Evolutionary conservation across 176 grass and related monocot genomes (phyloP).

Genomic region (Juncus inflexus): DNA sequence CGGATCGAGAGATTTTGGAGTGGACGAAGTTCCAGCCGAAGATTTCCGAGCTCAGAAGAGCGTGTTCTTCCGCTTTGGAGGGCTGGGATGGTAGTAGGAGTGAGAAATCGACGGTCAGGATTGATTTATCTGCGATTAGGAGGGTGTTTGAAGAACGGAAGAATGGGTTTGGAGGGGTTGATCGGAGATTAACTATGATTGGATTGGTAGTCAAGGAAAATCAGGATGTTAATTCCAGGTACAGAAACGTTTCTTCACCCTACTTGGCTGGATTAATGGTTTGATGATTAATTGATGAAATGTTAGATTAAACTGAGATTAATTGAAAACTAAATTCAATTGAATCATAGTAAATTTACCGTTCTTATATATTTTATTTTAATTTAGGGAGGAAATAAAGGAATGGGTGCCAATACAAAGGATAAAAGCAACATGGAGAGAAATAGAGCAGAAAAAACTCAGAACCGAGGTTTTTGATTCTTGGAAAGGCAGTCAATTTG

Average conservation of each 20-base stretch:
- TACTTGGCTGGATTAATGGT: too few relatives aligned
- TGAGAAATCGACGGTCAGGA: slow-evolving; percentile 40
- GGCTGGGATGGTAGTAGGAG: slow-evolving; percentile 34
- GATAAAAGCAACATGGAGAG: slow-evolving; percentile 61
- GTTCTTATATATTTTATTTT: too few relatives aligned
- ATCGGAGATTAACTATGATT: slow-evolving; percentile 7
- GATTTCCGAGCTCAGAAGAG: slow-evolving; percentile 60
- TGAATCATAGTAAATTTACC: neutral
- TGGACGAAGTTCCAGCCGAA: slow-evolving; percentile 66
- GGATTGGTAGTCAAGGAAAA: slow-evolving; percentile 23
- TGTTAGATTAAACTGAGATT: neutral
- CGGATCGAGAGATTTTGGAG: slow-evolving; percentile 80
- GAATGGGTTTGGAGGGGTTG: slow-evolving; percentile 22
- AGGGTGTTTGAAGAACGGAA: slow-evolving; percentile 47
- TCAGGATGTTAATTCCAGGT: slow-evolving; percentile 21
- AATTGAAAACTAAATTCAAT: neutral
- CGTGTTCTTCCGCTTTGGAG: slow-evolving; percentile 43
- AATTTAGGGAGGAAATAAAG: slow-evolving; percentile 25
- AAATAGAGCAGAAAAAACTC: slow-evolving; percentile 60
- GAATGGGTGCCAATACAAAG: slow-evolving; percentile 64
- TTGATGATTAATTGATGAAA: too few relatives aligned
- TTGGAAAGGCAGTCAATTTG: slow-evolving; percentile 45
- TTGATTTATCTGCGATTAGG: slow-evolving; percentile 65
- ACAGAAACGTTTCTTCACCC: neutral
- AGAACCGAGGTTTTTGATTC: slow-evolving; percentile 44